Evolutionary conservation across 2,329 filamentous ascomycete species (phyloP).

Genomic region (Fusarium dlaminii): DNA sequence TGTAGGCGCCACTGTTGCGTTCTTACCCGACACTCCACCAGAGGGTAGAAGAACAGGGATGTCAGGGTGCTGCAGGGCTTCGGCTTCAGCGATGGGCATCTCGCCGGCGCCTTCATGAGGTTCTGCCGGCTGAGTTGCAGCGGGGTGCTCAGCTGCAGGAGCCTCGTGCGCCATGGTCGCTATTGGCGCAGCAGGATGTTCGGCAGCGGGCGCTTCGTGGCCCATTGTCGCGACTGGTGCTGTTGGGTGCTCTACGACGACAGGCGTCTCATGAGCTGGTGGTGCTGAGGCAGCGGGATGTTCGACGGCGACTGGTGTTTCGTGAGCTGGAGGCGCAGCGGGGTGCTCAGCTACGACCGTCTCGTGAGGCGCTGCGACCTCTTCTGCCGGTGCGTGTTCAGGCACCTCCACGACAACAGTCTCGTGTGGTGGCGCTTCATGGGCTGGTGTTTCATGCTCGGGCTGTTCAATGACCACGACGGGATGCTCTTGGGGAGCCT

Average conservation of each 20-base stretch:
- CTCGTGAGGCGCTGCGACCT: neutral
- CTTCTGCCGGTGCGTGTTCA: neutral
- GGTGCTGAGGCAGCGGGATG: neutral
- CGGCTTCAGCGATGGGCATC: constrained; percentile 9
- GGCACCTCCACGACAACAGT: neutral
- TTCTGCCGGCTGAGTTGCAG: neutral
- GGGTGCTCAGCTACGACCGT: neutral
- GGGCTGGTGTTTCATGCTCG: neutral
- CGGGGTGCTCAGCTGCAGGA: neutral
- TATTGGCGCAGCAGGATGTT: neutral
- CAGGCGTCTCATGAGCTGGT: neutral
- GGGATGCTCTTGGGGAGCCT: neutral
- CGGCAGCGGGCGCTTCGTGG: neutral
- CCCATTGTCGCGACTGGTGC: neutral
- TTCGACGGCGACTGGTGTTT: neutral
- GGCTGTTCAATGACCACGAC: neutral
- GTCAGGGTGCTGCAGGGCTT: neutral
- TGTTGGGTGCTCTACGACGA: neutral
- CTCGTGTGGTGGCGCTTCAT: neutral
- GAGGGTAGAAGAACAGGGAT: constrained; percentile 1
- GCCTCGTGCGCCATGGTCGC: neutral
- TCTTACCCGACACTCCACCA: neutral
- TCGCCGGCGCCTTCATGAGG: neutral
- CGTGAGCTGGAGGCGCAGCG: neutral
- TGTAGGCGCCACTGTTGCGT: neutral